A percentile compares a stretch with the other conserved stretches of the same genome.
These are phyloP conservation scores for Talaromyces sp. DNA, from an alignment of 2,329 filamentous ascomycete species.

Conservation along the genomic window DNA sequence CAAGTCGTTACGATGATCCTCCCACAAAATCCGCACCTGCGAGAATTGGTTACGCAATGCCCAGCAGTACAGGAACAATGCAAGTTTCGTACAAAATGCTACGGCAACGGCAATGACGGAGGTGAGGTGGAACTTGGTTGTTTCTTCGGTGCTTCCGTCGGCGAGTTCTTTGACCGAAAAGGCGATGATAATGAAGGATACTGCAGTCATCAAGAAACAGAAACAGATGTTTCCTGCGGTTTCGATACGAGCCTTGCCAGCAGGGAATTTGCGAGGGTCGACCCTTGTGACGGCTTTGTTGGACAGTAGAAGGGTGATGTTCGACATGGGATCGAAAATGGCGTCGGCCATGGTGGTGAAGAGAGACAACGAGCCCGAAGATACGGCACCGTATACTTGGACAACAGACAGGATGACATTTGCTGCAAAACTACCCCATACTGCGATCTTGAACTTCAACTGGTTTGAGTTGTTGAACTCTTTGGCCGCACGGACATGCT, in stretches of 20 bases:
- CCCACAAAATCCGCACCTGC: conserved; percentile 89
- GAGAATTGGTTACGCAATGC: conserved; percentile 85
- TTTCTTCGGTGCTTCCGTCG: conserved; percentile 45
- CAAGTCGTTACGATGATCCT: conserved; percentile 96
- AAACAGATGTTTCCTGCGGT: conserved; percentile 95
- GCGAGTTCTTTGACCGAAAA: conserved; percentile 73
- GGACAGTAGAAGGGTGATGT: conserved; percentile 79
- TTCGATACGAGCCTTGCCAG: conserved; percentile 89
- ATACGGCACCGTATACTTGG: conserved; percentile 83
- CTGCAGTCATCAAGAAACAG: conserved; percentile 91
- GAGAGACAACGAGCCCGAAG: conserved; percentile 85
- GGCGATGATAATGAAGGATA: conserved; percentile 88
- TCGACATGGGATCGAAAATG: conserved; percentile 87
- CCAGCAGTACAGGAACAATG: conserved; percentile 88
- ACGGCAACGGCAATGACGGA: conserved; percentile 80
- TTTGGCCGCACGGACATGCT: conserved; percentile 77
- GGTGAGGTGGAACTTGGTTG: conserved; percentile 70
- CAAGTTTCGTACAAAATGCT: conserved; percentile 81
- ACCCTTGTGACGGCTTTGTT: conserved; percentile 85
- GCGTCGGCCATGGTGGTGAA: conserved; percentile 98
- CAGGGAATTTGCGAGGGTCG: conserved; percentile 81
- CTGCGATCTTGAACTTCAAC: conserved; percentile 60
- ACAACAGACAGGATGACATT: conserved; percentile 76
- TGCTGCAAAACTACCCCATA: conserved; percentile 67
- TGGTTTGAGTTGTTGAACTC: conserved; percentile 79